Evolutionary conservation across 257 asterid species (phyloP).

Genomic region (Nicotiana tabacum): DNA sequence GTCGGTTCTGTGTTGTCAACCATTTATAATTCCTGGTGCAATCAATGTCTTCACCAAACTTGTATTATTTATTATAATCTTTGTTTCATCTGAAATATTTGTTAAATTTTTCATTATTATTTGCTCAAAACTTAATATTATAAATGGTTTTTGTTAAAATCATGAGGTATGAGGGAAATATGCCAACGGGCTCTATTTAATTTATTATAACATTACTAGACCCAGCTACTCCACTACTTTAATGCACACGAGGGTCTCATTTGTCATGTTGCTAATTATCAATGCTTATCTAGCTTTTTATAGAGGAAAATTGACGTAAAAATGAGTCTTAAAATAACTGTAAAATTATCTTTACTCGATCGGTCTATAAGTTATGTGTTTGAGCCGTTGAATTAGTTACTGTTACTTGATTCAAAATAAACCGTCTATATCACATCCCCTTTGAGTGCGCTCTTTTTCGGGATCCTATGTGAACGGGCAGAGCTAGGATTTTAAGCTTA

Average conservation of each 20-base stretch:
- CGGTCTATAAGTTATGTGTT: no score
- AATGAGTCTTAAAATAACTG: no score
- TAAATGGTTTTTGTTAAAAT: background rate
- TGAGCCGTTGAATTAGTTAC: no score
- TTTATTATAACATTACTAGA: background rate
- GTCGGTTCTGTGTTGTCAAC: background rate
- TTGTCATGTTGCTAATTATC: background rate
- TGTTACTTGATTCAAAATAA: no score
- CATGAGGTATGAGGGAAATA: background rate
- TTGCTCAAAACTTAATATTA: background rate
- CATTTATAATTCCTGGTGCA: background rate
- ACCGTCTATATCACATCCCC: no score
- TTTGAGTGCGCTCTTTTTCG: no score
- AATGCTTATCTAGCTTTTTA: background rate
- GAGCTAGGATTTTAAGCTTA: no score
- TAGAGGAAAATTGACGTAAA: no score
- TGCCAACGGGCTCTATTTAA: background rate
- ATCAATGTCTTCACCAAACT: constrained; percentile 9
- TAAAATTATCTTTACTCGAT: no score
- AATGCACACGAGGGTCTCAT: constrained; percentile 5
- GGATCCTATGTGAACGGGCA: no score
- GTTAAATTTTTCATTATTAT: background rate
- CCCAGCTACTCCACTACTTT: background rate
- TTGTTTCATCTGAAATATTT: background rate
- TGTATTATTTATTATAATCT: background rate